These are phyloP conservation scores for Pulveroboletus ravenelii DNA, from an alignment of 768 basidiomycete genomes.

Conservation along the genomic window DNA sequence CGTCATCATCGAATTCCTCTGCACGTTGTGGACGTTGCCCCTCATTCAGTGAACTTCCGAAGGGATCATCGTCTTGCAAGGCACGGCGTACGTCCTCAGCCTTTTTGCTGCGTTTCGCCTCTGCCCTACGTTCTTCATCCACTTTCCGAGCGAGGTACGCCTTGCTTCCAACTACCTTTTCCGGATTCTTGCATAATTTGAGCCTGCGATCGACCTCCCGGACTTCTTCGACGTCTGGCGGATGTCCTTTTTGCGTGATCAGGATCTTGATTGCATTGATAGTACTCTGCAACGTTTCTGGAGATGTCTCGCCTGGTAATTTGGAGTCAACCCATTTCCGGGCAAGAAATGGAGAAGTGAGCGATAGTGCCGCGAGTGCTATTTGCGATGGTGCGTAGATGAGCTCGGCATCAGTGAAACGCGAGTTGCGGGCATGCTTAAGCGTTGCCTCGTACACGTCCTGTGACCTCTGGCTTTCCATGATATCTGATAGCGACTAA, in stretches of 20 bases:
- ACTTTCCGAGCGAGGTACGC: slow-evolving; percentile 69
- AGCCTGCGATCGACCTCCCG: slow-evolving; percentile 86
- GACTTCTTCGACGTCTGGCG: slow-evolving; percentile 78
- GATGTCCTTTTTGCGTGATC: slow-evolving; percentile 50
- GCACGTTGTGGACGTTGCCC: slow-evolving; percentile 22
- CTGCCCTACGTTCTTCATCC: slow-evolving; percentile 66
- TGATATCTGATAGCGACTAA: slow-evolving; percentile 55
- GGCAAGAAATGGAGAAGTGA: slow-evolving; percentile 58
- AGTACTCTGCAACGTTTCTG: slow-evolving; percentile 28
- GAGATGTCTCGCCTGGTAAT: slow-evolving; percentile 11
- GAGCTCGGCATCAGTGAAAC: slow-evolving; percentile 88
- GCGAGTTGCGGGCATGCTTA: slow-evolving; percentile 65
- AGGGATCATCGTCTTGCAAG: slow-evolving; percentile 60
- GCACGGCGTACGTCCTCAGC: slow-evolving; percentile 44
- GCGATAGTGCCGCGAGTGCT: slow-evolving; percentile 71
- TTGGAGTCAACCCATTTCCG: slow-evolving; percentile 56
- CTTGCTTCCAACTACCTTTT: slow-evolving; percentile 88
- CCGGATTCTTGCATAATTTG: slow-evolving; percentile 89
- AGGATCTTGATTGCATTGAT: slow-evolving; percentile 47
- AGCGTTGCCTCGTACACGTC: slow-evolving; percentile 63
- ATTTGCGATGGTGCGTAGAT: slow-evolving; percentile 93
- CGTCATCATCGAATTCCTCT: slow-evolving; percentile 44
- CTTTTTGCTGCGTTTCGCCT: slow-evolving; percentile 64
- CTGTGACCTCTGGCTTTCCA: slow-evolving; percentile 44
- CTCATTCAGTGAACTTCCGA: slow-evolving; percentile 51